phyloP scores from a whole-genome alignment of 768 basidiomycete species.

The Amanita subjunquillea region DNA sequence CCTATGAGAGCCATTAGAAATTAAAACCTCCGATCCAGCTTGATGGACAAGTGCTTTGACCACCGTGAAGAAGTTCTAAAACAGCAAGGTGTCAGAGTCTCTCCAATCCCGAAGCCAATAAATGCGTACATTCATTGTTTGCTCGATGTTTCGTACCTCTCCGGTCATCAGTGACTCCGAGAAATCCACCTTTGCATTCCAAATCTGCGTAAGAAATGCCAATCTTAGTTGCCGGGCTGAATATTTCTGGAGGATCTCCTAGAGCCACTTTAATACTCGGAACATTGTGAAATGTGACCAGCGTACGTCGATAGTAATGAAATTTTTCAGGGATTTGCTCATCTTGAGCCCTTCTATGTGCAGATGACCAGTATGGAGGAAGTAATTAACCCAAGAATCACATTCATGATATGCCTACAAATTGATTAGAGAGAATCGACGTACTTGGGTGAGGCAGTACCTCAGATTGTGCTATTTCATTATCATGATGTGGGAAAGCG shows the following conservation, averaged over 20 bases:
- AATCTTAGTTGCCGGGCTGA: slow-evolving; percentile 83
- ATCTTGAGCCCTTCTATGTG: slow-evolving; percentile 99
- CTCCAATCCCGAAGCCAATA: slow-evolving; percentile 4
- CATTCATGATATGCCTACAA: slow-evolving; percentile 87
- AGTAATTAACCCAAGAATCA: slow-evolving; percentile 95
- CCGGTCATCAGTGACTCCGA: slow-evolving; percentile 83
- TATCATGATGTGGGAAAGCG: slow-evolving; percentile 99
- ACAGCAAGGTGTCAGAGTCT: too few relatives aligned
- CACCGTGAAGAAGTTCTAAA: slow-evolving; percentile 87
- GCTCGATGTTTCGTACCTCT: slow-evolving; percentile 81
- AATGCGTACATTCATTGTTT: slow-evolving; percentile 66
- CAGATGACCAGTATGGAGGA: slow-evolving; percentile 95
- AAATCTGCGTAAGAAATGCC: slow-evolving; percentile 82
- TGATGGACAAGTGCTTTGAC: slow-evolving; percentile 73
- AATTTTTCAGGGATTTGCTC: slow-evolving; percentile 99
- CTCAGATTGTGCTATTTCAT: slow-evolving; percentile 97
- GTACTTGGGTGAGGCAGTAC: slow-evolving; percentile 23
- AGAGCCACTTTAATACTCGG: slow-evolving; percentile 1
- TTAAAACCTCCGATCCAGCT: slow-evolving; percentile 32
- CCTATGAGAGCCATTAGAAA: slow-evolving; percentile 53
- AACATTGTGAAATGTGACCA: background rate
- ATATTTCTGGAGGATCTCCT: slow-evolving; percentile 83
- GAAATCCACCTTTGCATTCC: slow-evolving; percentile 93
- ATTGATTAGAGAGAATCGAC: background rate
- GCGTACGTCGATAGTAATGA: slow-evolving; percentile 89